Evolutionary conservation across 106 monocot genomes (phyloP), one percentile per base, ranked within the genome.

Genomic region (Allium fistulosum): DNA sequence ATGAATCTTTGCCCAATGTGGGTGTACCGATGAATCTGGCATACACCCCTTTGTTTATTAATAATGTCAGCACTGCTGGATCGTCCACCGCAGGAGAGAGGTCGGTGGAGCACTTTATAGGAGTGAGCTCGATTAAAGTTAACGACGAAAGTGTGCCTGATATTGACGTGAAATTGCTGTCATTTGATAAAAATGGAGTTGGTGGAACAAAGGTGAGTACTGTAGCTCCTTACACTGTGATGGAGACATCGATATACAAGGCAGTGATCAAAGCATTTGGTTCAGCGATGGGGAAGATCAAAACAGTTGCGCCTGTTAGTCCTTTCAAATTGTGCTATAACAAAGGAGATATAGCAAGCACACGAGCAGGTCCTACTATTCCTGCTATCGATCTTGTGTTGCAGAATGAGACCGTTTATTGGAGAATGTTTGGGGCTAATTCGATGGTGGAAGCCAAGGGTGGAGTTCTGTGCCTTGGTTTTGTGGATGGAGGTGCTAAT

Each of bases 171-270:
- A 57, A 80, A 3, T 63, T 90, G 67, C 80, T 90, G 10, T 9
- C 53, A 26, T 83, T 90, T 67, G 67, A 80, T 55, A 51, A 47
- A 17, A 63, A 84, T 11, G 87, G 87, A n/a, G 28, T 67, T 10
- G 87, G 91, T 0, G 91, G 87, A 16, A 87, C 84, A 26, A 91
- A 91, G 75, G 69, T 87, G 61, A 87, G 91, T 77, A 84, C 84
- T 9, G 75, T 73, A 22, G n/a, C 28, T 10, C 79, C 81, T 5
- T 91, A 84, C 82, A 84, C 87, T 0, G 45, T 26, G 12, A 66
- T 87, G 6, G 78, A 90, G 68, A 76, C 59, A 1, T 82, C 77
- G 17, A 90, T 83, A 61, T 83, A 83, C 68, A 66, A 66, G 58
- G 80, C 90, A 7, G 63, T 90, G 8, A 58, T 51, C 7, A 61